Conservation (phyloP, 441 rosid species). For the Populus tomentosa region DNA sequence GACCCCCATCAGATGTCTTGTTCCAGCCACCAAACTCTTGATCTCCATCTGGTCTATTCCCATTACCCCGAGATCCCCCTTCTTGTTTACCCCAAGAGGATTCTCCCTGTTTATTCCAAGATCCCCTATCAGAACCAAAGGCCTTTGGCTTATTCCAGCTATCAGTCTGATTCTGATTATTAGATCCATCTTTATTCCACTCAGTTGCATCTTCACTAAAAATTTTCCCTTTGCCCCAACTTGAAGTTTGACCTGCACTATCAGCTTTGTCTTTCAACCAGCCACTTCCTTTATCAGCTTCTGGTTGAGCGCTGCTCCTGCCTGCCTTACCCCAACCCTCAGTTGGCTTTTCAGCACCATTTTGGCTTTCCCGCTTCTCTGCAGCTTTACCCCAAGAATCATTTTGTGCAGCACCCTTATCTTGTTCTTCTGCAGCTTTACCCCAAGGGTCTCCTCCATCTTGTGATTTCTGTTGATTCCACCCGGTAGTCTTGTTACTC, state of each 20-base stretch:
- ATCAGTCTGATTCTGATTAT: constrained; percentile 12
- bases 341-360: constrained; percentile 17
- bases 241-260: constrained; percentile 15
- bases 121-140: constrained; percentile 20
- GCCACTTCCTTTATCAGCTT: constrained; percentile 26
- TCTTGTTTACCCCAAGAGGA: constrained; percentile 29
- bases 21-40: constrained; percentile 24
- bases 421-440: constrained; percentile 20
- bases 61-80: constrained; percentile 13
- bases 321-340: constrained; percentile 18
- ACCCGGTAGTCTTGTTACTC: constrained; percentile 6
- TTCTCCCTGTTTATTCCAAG: constrained; percentile 28
- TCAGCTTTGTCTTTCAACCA: constrained; percentile 25
- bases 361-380: constrained; percentile 19
- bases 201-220: constrained; percentile 10
- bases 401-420: constrained; percentile 18
- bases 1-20: constrained; percentile 31
- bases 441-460: constrained; percentile 14
- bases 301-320: constrained; percentile 17
- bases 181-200: constrained; percentile 28
- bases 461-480: constrained; percentile 16
- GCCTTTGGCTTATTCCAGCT: constrained; percentile 28
- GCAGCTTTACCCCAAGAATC: constrained; percentile 42
- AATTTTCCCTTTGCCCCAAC: constrained; percentile 6
- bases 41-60: constrained; percentile 20